Evolutionary conservation across 2,329 filamentous ascomycete genomes (phyloP), one percentile per base, ranked within the genome.

Genomic region (Fusarium austroafricanum): DNA sequence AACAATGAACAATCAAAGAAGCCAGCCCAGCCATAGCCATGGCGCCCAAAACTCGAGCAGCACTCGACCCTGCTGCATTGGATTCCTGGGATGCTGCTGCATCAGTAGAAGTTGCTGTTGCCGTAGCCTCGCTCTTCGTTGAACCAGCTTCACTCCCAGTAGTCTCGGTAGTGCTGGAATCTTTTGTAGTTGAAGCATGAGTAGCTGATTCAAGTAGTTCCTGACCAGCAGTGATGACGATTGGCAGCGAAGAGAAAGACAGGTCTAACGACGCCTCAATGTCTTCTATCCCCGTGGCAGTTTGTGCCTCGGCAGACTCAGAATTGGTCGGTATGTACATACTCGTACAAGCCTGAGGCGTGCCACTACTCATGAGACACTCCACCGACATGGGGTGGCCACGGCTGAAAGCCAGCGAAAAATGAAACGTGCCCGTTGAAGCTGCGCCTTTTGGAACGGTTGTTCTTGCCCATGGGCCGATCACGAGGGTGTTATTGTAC

Each of bases 391-490:
- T 23, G 33, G 17, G 20, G 5, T 17, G 12, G 26, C 26, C 10
- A n/a, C 8, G 10, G 14, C 10, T 26, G 7, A 26, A 26, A 26
- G 26, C 6, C 12, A 55, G 6, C 49, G 62, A 56, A 31, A 31
- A 62, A 28, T 62, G 60, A n/a, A 62, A 62, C 3, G 35, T 17
- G 12, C 60, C 60, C 1, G 33, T 63, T 14, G 33, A 39, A 10
- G 60, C 42, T 6, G 43, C 37, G 2, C 60, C 60, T 3, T 35
- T n/a, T 14, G 50, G 28, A 8, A 63, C 31, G n/a, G 50, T 50
- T 7, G 56, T 44, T 4, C 45, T 47, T 3, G 50, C 60, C 60
- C 60, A 63, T 14, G 60, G 58, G 3, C 60, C 60, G 3, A 63
- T n/a, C 0, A 63, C 40, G 10, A 61, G 20, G 7, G 58, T 54